Base-by-base conservation (phyloP, 2,329 filamentous ascomycete species). In the Ophiocordyceps sinensis region DNA sequence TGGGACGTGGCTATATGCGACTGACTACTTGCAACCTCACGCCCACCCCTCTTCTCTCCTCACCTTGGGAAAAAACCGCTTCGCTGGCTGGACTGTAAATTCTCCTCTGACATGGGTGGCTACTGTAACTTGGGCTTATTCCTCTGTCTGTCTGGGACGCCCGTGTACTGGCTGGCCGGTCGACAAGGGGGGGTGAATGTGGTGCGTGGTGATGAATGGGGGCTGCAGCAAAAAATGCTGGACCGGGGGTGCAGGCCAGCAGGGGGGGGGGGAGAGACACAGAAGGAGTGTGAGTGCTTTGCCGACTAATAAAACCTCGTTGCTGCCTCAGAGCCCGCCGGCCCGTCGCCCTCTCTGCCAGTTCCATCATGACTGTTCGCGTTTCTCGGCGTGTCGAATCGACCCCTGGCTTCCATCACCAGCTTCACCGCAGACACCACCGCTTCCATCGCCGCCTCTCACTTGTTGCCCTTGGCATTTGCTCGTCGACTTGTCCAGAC, bases 301-400 rank as follows among this genome's bases (percentile, higher is more conserved):
- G 41, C 23, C 37, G 41, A 39, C 34, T 39, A 42, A 42, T 42
- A 42, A 42, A 42, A 39, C 37, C 31, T 42, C 38, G 41, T 21
- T 32, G 41, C 37, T 36, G 41, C 41, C 42, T 34, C 35, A 37
- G 36, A n/a, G 38, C 19, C 36, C 30, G 35, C 29, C 28, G 19
- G 30, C n/a, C 26, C 11, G 13, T n/a, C 15, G 13, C 21, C n/a
- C 11, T 32, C 11, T 32, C 28, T 39, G 12, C 37, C 31, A 31
- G 35, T 17, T 26, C 36, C 36, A 39, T 38, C 37, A 38, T 30
- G 31, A 14, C 26, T 42, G 32, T 37, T 30, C 26, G 28, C 40
- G 28, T 21, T 31, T 23, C 28, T 21, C 14, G 5, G 32, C 32
- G 3, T 14, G 32, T 35, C 32, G 32, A 35, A 14, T 35, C 32